Evolutionary conservation across 2,329 filamentous ascomycete species (phyloP).

Genomic region (Epichloe uncinata): DNA sequence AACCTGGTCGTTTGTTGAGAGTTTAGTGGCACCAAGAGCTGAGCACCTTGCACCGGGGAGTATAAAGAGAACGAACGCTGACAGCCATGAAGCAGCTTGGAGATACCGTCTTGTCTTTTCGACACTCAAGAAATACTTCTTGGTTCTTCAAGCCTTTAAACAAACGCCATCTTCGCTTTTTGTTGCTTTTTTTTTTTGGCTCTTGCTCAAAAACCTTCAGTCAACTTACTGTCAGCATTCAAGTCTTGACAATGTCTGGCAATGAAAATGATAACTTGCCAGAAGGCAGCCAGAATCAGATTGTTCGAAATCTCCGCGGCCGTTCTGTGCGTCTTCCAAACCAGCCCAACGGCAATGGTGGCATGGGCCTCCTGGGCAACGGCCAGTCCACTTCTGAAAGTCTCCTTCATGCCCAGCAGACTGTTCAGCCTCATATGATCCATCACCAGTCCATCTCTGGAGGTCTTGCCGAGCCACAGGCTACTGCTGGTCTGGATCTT

Average conservation of each 20-base stretch:
- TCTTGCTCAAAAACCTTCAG: neutral
- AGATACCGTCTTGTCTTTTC: neutral
- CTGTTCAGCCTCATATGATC: neutral
- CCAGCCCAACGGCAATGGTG: neutral
- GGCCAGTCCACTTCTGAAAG: neutral
- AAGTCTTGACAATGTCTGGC: neutral
- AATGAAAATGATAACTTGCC: neutral
- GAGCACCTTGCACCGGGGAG: neutral
- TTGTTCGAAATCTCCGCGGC: neutral
- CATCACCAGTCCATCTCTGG: neutral
- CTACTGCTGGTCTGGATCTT: neutral
- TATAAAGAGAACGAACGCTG: slow-evolving; percentile 3
- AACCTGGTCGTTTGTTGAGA: neutral
- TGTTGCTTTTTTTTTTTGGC: neutral
- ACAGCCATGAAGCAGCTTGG: neutral
- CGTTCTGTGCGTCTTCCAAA: neutral
- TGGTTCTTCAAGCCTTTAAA: neutral
- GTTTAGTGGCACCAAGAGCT: neutral
- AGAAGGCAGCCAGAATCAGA: neutral
- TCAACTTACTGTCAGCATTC: neutral
- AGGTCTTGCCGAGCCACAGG: neutral
- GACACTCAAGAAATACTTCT: neutral
- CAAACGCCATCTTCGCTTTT: neutral
- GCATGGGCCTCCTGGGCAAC: neutral
- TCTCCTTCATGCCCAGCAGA: neutral